Conservation (phyloP, 495 filamentous ascomycete species). For the Tuber aestivum region DNA sequence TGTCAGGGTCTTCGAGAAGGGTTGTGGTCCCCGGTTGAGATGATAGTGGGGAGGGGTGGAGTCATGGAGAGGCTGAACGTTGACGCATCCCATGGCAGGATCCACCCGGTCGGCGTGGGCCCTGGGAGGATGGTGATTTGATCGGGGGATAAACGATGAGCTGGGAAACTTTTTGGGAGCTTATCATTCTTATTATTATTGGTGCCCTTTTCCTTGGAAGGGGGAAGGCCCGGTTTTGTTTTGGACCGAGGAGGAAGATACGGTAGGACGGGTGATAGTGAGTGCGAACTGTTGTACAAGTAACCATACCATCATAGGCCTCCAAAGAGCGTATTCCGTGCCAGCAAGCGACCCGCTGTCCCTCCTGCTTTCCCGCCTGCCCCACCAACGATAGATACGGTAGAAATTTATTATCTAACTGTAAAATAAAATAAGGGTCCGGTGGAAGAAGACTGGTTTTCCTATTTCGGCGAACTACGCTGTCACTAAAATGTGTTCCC, state of each 20-base stretch:
- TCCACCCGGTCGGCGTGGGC: background rate
- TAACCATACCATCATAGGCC: background rate
- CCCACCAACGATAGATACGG: background rate
- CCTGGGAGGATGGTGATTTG: background rate
- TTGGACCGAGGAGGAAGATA: no score
- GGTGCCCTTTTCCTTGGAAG: background rate
- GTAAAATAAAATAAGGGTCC: background rate
- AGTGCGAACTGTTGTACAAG: background rate
- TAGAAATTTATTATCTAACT: background rate
- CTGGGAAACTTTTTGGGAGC: background rate
- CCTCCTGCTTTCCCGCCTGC: background rate
- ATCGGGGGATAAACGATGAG: background rate
- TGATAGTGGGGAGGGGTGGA: background rate
- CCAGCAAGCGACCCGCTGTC: background rate
- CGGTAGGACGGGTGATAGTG: background rate
- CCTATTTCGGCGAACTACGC: background rate
- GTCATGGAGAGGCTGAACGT: background rate
- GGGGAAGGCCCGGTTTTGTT: no score
- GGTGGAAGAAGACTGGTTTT: background rate
- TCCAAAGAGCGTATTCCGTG: background rate
- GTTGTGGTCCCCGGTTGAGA: background rate
- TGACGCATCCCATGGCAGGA: slow-evolving; percentile 1
- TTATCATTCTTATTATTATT: background rate
- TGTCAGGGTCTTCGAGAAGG: slow-evolving; percentile 1
- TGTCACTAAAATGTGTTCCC: background rate